Conservation (phyloP, 768 basidiomycete species). For the Panellus pusillus region DNA sequence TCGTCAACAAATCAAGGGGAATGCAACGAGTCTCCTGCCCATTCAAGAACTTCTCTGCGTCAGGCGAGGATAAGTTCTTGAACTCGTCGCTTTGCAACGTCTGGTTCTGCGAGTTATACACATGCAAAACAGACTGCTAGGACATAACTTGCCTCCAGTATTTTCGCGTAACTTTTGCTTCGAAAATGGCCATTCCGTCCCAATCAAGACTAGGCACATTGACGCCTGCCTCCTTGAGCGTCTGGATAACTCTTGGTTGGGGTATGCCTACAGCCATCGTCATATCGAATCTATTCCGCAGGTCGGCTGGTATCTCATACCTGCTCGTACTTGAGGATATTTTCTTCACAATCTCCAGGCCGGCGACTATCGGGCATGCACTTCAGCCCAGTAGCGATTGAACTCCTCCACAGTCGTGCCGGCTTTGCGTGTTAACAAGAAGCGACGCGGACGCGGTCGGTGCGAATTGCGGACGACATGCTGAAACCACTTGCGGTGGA, state of each 20-base stretch:
- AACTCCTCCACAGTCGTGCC: slow-evolving; percentile 32
- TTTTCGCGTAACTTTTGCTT: slow-evolving; percentile 33
- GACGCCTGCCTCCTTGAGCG: slow-evolving; percentile 20
- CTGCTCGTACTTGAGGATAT: slow-evolving; percentile 36
- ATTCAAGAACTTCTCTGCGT: too few relatives aligned
- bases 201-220: slow-evolving; percentile 16
- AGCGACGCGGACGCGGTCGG: slow-evolving; percentile 30
- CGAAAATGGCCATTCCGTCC: slow-evolving; percentile 32
- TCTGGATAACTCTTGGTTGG: slow-evolving; percentile 7
- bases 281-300: neutral
- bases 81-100: too few relatives aligned
- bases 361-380: slow-evolving; percentile 29
- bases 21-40: too few relatives aligned
- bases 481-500: too few relatives aligned
- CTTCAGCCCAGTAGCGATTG: slow-evolving; percentile 29
- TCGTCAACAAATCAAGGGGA: too few relatives aligned
- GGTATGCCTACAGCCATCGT: slow-evolving; percentile 22
- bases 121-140: too few relatives aligned
- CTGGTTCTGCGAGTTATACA: too few relatives aligned
- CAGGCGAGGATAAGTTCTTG: too few relatives aligned
- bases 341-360: slow-evolving; percentile 31
- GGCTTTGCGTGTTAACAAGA: slow-evolving; percentile 28
- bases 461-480: slow-evolving; percentile 17
- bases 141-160: slow-evolving; percentile 26
- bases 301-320: neutral